These are phyloP conservation scores for Globisporangium camurandrum DNA, from an alignment of 352 stramenopile species.

Conservation along the genomic window DNA sequence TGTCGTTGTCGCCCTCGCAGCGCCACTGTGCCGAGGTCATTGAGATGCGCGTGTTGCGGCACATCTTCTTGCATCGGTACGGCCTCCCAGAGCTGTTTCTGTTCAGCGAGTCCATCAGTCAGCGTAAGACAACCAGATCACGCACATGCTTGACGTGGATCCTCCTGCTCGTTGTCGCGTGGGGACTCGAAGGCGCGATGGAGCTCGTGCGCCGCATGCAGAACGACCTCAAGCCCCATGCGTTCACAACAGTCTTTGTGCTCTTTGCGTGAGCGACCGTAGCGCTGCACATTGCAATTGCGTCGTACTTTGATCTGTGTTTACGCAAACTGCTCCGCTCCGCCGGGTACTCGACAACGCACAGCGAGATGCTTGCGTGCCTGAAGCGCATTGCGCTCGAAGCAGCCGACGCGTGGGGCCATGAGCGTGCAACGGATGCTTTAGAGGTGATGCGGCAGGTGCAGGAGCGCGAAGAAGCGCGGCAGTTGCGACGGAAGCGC, in stretches of 20 bases:
- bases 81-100: slow-evolving; percentile 44
- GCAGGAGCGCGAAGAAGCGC: slow-evolving; percentile 9
- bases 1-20: too few species aligned
- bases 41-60: slow-evolving; percentile 29
- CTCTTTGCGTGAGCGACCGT: slow-evolving; percentile 31
- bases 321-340: slow-evolving; percentile 20
- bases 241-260: slow-evolving; percentile 29
- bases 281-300: slow-evolving; percentile 24
- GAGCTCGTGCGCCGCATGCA: slow-evolving; percentile 9
- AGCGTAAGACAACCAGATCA: slow-evolving; percentile 75
- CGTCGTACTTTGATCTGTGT: slow-evolving; percentile 30
- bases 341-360: slow-evolving; percentile 9
- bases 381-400: slow-evolving; percentile 14
- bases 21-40: slow-evolving; percentile 12
- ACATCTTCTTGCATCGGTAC: slow-evolving; percentile 37
- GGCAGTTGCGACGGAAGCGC: slow-evolving; percentile 1
- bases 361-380: slow-evolving; percentile 11
- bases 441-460: slow-evolving; percentile 19
- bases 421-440: slow-evolving; percentile 19
- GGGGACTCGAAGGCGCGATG: slow-evolving; percentile 22
- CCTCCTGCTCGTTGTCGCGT: slow-evolving; percentile 37
- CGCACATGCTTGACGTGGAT: slow-evolving; percentile 72
- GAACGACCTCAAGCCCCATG: slow-evolving; percentile 14
- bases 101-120: slow-evolving; percentile 68
- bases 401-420: slow-evolving; percentile 9